These are phyloP conservation scores for Penicillium digitatum DNA, from an alignment of 2,329 filamentous ascomycete genomes.

Conservation along the genomic window DNA sequence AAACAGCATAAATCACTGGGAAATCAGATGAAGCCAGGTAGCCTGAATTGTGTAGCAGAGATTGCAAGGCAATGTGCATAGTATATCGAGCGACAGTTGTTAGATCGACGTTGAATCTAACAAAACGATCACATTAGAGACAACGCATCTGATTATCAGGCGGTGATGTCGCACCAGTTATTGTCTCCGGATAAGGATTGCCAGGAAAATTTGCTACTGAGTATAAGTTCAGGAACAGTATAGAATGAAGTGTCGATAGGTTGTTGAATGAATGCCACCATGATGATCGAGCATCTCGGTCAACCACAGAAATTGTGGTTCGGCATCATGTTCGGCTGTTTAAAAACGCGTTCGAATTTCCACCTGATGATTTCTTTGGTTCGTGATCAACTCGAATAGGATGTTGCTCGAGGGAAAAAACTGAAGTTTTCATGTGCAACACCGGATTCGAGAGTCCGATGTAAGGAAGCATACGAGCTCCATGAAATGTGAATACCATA, in stretches of 20 bases:
- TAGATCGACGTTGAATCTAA: not conserved
- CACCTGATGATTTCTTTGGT: too few relatives aligned
- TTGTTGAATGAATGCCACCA: not conserved
- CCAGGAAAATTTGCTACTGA: not conserved
- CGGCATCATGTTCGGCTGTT: not conserved
- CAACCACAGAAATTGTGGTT: not conserved
- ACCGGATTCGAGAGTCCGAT: not conserved
- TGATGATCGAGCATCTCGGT: not conserved
- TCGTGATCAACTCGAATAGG: not conserved
- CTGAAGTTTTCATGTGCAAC: not conserved
- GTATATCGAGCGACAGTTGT: not conserved
- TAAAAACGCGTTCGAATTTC: not conserved
- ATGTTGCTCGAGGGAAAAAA: not conserved
- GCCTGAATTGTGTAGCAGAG: rapidly evolving
- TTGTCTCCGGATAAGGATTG: not conserved
- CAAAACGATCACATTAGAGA: not conserved
- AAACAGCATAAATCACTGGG: not conserved
- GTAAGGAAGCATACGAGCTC: not conserved
- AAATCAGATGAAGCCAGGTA: not conserved
- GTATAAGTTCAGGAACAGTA: not conserved
- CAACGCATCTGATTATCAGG: not conserved
- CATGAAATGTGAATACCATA: constrained; percentile 11
- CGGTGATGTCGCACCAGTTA: not conserved
- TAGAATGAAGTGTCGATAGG: not conserved
- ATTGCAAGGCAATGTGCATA: not conserved